These are phyloP conservation scores for Solanum corneliomulleri DNA, from an alignment of 257 asterid species.

Conservation along the genomic window DNA sequence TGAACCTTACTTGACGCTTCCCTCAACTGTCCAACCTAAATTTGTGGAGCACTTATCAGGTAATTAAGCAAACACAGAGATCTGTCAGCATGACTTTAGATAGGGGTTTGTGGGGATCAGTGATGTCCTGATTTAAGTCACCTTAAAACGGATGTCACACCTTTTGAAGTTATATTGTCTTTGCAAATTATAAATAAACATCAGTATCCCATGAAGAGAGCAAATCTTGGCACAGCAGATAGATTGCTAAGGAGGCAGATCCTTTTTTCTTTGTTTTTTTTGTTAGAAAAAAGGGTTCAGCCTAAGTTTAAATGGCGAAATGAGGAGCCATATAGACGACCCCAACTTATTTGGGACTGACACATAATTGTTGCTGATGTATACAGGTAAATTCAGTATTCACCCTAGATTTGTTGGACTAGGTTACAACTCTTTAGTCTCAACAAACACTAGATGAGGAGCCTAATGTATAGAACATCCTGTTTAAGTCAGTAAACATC, in stretches of 20 bases:
- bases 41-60: background rate
- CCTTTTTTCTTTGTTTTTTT: background rate
- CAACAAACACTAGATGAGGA: background rate
- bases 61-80: background rate
- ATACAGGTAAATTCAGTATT: background rate
- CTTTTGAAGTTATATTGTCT: background rate
- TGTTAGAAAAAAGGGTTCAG: background rate
- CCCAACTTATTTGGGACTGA: background rate
- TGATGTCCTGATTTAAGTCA: background rate
- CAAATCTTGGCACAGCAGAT: background rate
- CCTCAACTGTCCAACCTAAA: slow-evolving; percentile 90
- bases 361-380: background rate
- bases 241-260: background rate
- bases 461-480: background rate
- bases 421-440: background rate
- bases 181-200: background rate
- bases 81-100: background rate
- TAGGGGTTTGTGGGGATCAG: background rate
- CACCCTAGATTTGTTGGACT: background rate
- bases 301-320: background rate
- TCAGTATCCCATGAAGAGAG: background rate
- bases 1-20: slow-evolving; percentile 69
- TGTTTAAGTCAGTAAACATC: background rate
- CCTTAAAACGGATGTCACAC: background rate
- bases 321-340: background rate